These are phyloP conservation scores for Coemansia sp. DNA, from an alignment of 192 early-diverging fungal genomes.

Conservation along the genomic window DNA sequence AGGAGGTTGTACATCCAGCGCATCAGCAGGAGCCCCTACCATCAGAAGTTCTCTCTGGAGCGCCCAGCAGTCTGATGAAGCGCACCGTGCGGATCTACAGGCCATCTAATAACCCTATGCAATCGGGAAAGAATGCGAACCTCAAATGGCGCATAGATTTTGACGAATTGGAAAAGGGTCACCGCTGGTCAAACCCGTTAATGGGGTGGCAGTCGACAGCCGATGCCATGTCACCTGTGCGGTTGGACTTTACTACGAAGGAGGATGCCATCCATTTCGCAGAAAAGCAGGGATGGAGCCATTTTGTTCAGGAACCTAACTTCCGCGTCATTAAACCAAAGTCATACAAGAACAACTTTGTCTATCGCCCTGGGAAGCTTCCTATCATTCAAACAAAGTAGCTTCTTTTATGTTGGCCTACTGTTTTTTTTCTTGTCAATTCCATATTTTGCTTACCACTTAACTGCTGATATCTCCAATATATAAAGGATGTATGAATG, in stretches of 20 bases:
- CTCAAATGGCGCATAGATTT: constrained; percentile 90
- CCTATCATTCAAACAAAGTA: constrained; percentile 86
- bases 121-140: constrained; percentile 75
- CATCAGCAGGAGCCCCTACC: constrained; percentile 47
- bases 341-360: constrained; percentile 91
- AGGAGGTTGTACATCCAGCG: constrained; percentile 39
- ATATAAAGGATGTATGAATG: constrained; percentile 6
- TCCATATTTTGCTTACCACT: not conserved
- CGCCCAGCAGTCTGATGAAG: constrained; percentile 57
- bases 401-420: not conserved
- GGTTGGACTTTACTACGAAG: constrained; percentile 79
- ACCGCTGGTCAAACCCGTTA: constrained; percentile 88
- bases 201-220: constrained; percentile 88
- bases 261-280: constrained; percentile 93
- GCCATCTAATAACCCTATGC: constrained; percentile 81
- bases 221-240: constrained; percentile 79
- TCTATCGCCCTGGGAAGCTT: constrained; percentile 75
- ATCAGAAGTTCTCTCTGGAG: constrained; percentile 51
- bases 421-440: constrained; percentile 1
- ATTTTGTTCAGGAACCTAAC: constrained; percentile 91
- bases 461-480: not conserved
- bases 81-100: constrained; percentile 84
- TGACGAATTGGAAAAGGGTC: constrained; percentile 71
- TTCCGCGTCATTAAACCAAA: constrained; percentile 74
- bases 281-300: constrained; percentile 93